These are phyloP conservation scores for Pedinophyceae sp. DNA, from an alignment of 139 green algal species.

Conservation along the genomic window DNA sequence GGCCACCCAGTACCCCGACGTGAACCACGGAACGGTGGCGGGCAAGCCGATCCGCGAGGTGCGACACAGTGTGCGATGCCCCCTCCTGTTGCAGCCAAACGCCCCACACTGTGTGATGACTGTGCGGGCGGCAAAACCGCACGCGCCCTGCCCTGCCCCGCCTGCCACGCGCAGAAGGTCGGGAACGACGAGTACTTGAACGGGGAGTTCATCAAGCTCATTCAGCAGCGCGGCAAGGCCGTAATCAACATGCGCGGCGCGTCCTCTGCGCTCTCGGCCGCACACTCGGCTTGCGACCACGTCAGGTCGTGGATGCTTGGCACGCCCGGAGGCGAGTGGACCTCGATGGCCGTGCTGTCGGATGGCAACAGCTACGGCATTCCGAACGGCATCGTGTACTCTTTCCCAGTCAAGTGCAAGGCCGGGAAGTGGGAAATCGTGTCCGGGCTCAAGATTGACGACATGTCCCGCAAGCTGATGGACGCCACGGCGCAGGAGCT, in stretches of 20 bases:
- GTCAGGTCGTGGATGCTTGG: conserved; percentile 76
- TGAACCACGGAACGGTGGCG: conserved; percentile 68
- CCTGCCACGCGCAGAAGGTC: conserved; percentile 25
- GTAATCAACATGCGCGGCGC: conserved; percentile 31
- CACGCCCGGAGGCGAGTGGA: conserved; percentile 36
- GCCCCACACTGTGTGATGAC: no score
- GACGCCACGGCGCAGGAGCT: conserved; percentile 71
- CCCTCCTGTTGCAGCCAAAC: neutral
- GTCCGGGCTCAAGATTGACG: conserved; percentile 64
- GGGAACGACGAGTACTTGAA: conserved; percentile 56
- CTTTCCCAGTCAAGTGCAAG: conserved; percentile 74
- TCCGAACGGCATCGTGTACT: conserved; percentile 64
- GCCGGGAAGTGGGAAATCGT: conserved; percentile 78
- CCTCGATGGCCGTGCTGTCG: conserved; percentile 82
- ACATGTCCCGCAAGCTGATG: conserved; percentile 38
- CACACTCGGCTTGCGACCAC: conserved; percentile 78
- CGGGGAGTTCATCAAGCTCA: conserved; percentile 67
- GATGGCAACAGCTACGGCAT: conserved; percentile 58
- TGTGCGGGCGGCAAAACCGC: no score
- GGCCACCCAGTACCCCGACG: conserved; percentile 84
- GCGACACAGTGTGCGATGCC: no score
- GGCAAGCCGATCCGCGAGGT: conserved; percentile 52
- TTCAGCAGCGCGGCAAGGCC: conserved; percentile 63
- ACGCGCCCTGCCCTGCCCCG: no score
- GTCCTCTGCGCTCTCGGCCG: conserved; percentile 69